A percentile compares a stretch with the other conserved stretches of the same genome.
These are phyloP conservation scores for Botrytis elliptica DNA, from an alignment of 2,329 filamentous ascomycete species.

Conservation along the genomic window DNA sequence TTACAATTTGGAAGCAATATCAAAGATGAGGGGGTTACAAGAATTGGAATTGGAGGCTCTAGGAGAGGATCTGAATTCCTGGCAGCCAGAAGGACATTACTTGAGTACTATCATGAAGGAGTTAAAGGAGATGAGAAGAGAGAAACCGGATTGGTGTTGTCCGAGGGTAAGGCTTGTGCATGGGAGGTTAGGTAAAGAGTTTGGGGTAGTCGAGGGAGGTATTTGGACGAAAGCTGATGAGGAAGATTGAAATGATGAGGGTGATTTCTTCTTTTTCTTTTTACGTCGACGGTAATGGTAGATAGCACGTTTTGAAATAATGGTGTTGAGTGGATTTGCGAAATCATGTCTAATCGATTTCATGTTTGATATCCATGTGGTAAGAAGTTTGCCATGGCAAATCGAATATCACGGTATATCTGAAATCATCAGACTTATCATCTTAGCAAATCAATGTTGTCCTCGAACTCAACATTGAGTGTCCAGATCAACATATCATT, in stretches of 20 bases:
- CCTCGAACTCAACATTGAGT: not conserved
- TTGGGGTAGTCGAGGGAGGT: constrained; percentile 28
- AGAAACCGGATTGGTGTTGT: constrained; percentile 32
- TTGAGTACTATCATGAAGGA: constrained; percentile 25
- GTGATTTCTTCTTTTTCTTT: not conserved
- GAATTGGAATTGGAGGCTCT: constrained; percentile 28
- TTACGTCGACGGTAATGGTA: not conserved
- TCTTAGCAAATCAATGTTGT: not conserved
- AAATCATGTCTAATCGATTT: not conserved
- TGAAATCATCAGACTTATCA: not conserved
- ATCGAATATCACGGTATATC: not conserved
- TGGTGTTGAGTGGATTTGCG: not conserved
- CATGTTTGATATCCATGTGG: not conserved
- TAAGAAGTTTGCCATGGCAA: not conserved
- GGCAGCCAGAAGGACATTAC: constrained; percentile 20
- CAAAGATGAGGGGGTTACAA: constrained; percentile 30
- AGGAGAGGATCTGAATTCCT: constrained; percentile 12
- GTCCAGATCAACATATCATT: not conserved
- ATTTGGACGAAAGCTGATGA: constrained; percentile 13
- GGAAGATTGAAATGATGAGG: not conserved
- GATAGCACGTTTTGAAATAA: not conserved
- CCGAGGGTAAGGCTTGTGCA: constrained; percentile 31
- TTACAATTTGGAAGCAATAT: constrained; percentile 33
- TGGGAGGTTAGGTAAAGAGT: constrained; percentile 23
- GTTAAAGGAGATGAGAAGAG: constrained; percentile 26